Base-by-base conservation (phyloP, 192 early-diverging fungal species). In the Chytriomyces sp. region DNA sequence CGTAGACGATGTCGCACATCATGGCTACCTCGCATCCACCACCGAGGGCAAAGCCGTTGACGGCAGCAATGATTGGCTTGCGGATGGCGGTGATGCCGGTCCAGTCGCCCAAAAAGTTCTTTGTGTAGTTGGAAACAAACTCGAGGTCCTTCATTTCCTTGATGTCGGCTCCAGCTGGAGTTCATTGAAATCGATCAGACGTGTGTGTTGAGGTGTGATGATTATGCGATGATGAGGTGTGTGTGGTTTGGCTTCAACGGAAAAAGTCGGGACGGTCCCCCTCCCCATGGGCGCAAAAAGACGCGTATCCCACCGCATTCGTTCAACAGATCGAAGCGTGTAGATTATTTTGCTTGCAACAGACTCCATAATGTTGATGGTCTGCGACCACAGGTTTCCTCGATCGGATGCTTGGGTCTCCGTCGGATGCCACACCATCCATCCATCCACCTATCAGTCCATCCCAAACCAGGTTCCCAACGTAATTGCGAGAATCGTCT, bases 11-110 rank as follows among this genome's bases (percentile, higher is more conserved):
- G 78, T 99, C 86, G 64, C 84, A 86, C 94, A 96, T 98, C 97
- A 99, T 99, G 72, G 97, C 96, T 77, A 99, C 89, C 80, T 99
- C 97, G 78, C 97, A 99, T 64, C 97, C 97, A 73, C 97, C 97
- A 57, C 97, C 97, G 30, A 99, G 89, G 57, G 97, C 97, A 71
- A 93, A 96, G 4, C 97, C 97, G 74, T 98, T 97, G 74, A 99
- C 97, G 54, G 97, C 97, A 39, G 96, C 97, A 80, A 99, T 89
- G 70, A 96, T 89, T 39, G 97, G 97, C 85, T 99, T 99, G 78
- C 91, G 90, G 83, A 93, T 90, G 53, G 83, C 84, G 80, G 86
- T 88, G 81, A 99, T 91, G 64, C 94, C 89, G 41, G 90, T 91
- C 97, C 97, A 99, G 80, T 98, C 92, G 25, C 86, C 92, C 65